Percentiles rank a stretch among this genome's conserved stretches.
phyloP scores from a whole-genome alignment of 192 early-diverging fungal species.

The Podila clonocystis region DNA sequence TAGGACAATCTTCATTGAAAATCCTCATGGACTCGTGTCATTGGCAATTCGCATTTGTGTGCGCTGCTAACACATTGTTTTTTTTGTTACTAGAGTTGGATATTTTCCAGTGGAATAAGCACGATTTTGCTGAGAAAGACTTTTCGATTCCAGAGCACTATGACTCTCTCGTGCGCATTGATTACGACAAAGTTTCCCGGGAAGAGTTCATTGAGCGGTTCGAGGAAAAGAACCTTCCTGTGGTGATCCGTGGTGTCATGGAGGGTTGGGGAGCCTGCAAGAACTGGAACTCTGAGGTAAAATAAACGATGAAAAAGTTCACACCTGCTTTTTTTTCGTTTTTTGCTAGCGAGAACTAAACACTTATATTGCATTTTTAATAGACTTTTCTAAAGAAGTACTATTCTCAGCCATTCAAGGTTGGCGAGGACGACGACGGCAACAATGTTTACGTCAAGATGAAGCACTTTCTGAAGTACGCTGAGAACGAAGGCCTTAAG shows the following conservation, averaged over 20 bases:
- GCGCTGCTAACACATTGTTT: not conserved
- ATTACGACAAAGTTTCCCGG: conserved; percentile 60
- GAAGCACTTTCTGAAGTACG: conserved; percentile 70
- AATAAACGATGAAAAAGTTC: not conserved
- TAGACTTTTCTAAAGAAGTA: conserved; percentile 62
- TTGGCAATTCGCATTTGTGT: too few relatives aligned
- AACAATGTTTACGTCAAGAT: conserved; percentile 71
- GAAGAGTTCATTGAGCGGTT: conserved; percentile 68
- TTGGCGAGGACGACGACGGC: conserved; percentile 84
- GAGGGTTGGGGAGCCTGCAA: conserved; percentile 64
- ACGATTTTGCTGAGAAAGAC: conserved; percentile 57
- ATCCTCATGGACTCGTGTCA: too few relatives aligned
- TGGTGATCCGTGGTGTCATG: conserved; percentile 66
- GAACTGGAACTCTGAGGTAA: conserved; percentile 67
- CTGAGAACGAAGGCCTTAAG: conserved; percentile 51
- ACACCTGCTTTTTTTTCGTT: not conserved
- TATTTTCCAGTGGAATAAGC: conserved; percentile 67
- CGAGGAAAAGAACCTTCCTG: conserved; percentile 64
- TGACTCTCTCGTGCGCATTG: conserved; percentile 65
- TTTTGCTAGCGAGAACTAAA: not conserved
- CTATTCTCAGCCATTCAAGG: conserved; percentile 73
- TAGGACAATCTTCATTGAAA: conserved; percentile 11
- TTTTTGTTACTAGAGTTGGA: conserved; percentile 64
- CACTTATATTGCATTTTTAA: not conserved
- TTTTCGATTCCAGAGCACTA: conserved; percentile 58